phyloP scores from a whole-genome alignment of 2,329 filamentous ascomycete species.

The Monilinia aucupariae region DNA sequence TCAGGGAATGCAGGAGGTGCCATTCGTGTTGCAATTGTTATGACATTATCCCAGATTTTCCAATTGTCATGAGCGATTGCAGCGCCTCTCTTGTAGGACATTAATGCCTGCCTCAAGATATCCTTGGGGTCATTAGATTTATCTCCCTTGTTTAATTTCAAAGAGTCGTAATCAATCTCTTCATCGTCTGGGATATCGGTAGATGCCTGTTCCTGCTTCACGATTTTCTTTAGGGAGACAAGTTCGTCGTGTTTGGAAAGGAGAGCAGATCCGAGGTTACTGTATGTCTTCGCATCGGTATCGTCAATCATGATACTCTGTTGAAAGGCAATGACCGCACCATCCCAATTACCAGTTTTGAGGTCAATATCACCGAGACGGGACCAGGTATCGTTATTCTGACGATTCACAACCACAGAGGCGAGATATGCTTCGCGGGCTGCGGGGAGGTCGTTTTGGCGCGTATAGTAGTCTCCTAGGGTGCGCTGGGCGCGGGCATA shows the following conservation, averaged over 20 bases:
- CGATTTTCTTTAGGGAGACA: constrained; percentile 36
- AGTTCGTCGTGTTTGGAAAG: constrained; percentile 59
- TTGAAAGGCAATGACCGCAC: constrained; percentile 77
- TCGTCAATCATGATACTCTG: constrained; percentile 81
- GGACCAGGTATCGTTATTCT: constrained; percentile 83
- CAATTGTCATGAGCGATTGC: constrained; percentile 78
- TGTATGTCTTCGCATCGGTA: constrained; percentile 87
- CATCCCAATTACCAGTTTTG: constrained; percentile 67
- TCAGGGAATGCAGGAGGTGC: constrained; percentile 70
- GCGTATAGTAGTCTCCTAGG: constrained; percentile 72
- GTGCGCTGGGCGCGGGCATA: constrained; percentile 86
- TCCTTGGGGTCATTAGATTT: constrained; percentile 34
- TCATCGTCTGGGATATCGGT: constrained; percentile 16
- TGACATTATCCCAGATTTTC: constrained; percentile 94
- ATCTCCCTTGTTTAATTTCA: constrained; percentile 28
- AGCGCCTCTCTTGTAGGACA: constrained; percentile 82
- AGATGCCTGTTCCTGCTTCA: constrained; percentile 32
- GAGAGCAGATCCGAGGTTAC: constrained; percentile 82
- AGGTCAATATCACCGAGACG: constrained; percentile 84
- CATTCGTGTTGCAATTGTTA: constrained; percentile 77
- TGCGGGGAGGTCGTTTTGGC: constrained; percentile 57
- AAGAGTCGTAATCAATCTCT: constrained; percentile 1
- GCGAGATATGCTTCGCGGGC: constrained; percentile 74
- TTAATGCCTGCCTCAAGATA: constrained; percentile 67
- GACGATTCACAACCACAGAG: constrained; percentile 70